Evolutionary conservation across 2,329 filamentous ascomycete species (phyloP).

Genomic region (Colletotrichum simmondsii): DNA sequence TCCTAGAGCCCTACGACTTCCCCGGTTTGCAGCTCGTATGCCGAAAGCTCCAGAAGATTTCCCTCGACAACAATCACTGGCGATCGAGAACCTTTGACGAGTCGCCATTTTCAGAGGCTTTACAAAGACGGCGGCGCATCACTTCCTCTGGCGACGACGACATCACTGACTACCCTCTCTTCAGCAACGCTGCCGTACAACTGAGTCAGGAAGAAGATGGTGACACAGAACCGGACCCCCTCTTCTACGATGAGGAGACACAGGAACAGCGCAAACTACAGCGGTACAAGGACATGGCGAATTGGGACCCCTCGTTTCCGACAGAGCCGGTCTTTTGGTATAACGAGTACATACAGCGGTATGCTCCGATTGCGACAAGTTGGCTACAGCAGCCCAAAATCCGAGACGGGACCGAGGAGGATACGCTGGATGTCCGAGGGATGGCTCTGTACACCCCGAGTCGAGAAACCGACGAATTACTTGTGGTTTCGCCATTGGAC

Average conservation of each 20-base stretch:
- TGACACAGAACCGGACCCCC: not conserved
- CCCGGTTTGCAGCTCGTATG: constrained; percentile 77
- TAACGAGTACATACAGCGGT: constrained; percentile 85
- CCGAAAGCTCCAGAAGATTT: constrained; percentile 71
- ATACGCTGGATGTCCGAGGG: constrained; percentile 76
- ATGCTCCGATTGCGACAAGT: constrained; percentile 77
- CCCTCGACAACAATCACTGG: constrained; percentile 83
- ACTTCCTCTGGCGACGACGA: constrained; percentile 20
- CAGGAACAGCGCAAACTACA: constrained; percentile 46
- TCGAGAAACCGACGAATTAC: constrained; percentile 47
- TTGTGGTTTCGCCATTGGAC: constrained; percentile 82
- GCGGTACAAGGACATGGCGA: constrained; percentile 71
- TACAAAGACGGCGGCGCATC: constrained; percentile 62
- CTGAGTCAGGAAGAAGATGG: constrained; percentile 17
- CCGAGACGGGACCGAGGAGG: constrained; percentile 51
- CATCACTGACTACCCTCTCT: constrained; percentile 25
- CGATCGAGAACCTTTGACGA: constrained; percentile 77
- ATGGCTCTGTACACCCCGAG: constrained; percentile 72
- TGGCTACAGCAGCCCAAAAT: constrained; percentile 78
- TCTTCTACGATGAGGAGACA: constrained; percentile 39
- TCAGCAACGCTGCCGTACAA: constrained; percentile 26
- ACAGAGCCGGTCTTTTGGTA: constrained; percentile 85
- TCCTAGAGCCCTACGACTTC: constrained; percentile 72
- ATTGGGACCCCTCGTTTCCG: constrained; percentile 85
- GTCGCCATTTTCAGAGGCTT: constrained; percentile 73